Evolutionary conservation across 441 rosid genomes (phyloP), one percentile per base, ranked within the genome.

Genomic region (Erodium texanum): DNA sequence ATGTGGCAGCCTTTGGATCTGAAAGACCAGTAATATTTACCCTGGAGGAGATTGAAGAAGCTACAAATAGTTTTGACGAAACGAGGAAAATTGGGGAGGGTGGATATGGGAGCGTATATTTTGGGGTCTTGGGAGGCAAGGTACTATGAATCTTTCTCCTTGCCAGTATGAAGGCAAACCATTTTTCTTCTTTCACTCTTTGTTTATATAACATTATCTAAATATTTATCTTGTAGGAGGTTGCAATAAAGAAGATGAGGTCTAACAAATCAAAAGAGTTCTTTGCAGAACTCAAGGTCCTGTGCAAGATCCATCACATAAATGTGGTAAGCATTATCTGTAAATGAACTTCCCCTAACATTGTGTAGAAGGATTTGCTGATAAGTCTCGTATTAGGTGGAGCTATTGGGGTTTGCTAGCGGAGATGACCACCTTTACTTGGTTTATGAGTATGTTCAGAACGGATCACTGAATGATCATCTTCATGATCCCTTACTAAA

Each of bases 221-320:
- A 11, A 9, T 58, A 8, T 58, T 58, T 9, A 58, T 58, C 5
- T 3, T 20, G 15, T 59, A 84, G 88, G 89, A 86, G 77, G 89
- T 81, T 69, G 94, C 90, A 8, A 74, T 84, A 73, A 86, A 86
- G 90, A 78, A 84, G 83, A 88, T 84, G 94, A 79, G 74, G 76
- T 86, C 88, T 3, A 88, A 75, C 78, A 86, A 86, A 70, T 83
- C 88, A 24, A 84, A 77, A 64, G 87, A 88, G 79, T 88, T 86
- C 74, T 83, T 83, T 20, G 86, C 84, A 16, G 87, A 88, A 80
- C 83, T 84, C 58, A 88, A 84, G 79, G 87, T 84, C 74, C 64
- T 84, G 64, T 81, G 87, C 77, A 88, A 80, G 77, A 72, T 88
- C 72, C 89, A 86, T 78, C 88, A 86, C 73, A 86, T 83, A 34